Base-by-base conservation (phyloP, 805 yeast genomes). In the Starmerella apicola region DNA sequence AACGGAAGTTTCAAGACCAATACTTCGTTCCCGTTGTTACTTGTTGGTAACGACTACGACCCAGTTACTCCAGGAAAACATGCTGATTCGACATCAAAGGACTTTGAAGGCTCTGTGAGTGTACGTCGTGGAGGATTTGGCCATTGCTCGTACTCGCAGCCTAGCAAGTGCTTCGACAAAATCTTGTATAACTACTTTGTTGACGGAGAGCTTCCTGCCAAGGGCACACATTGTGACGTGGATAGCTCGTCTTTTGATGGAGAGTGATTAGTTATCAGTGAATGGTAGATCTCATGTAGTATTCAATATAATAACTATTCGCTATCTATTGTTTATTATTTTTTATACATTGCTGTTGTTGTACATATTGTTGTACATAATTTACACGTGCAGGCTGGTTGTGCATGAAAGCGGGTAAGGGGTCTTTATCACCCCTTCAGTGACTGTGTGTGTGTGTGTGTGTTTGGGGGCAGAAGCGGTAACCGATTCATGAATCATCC, bases 121-220 rank as follows among this genome's bases (percentile, higher is more conserved):
- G 38, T 48, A 6, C 41, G 43, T 6, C 48, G 50, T 12, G 46
- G 28, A 10, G 54, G 53, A 16, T 43, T 40, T 21, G 53, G 52
- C 28, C 52, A 50, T 36, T 39, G 51, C 38, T 38, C 51, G n/a
- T 31, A 39, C 10, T 49, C 54, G 8, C 54, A 51, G 37, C 38
- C 43, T 7, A 49, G 53, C 32, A 17, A n/a, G 10, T 47, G 50
- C 33, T 37, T 51, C n/a, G 30, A 36, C n/a, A n/a, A 28, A 9
- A 24, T 33, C 13, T 38, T 50, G 9, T 23, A 22, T 12, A 17
- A 31, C 19, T 51, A 47, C 39, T 45, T 51, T 24, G 26, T 42
- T 1, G 18, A 42, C 2, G 53, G 51, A 15, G 23, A 15, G 24
- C 34, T 50, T n/a, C 53, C 54, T 1, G 28, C 31, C 5, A 24